phyloP scores from a whole-genome alignment of 805 yeast genomes.

The Ogataea wickerhamii region DNA sequence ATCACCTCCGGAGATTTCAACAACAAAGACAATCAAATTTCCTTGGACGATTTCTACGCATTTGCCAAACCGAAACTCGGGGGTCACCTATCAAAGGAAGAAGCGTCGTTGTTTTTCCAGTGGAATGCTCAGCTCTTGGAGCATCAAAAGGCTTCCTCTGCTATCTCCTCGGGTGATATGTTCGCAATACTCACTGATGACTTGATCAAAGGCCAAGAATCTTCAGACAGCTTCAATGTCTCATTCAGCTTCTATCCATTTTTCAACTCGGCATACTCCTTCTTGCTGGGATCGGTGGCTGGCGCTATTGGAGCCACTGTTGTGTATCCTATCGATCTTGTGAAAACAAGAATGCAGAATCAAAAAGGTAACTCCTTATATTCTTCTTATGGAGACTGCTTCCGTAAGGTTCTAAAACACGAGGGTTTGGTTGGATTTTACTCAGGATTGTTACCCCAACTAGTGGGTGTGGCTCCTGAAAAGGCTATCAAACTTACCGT shows the following conservation, averaged over 20 bases:
- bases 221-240: conserved; percentile 33
- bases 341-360: conserved; percentile 96
- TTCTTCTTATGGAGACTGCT: conserved; percentile 81
- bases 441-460: conserved; percentile 90
- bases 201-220: conserved; percentile 45
- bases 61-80: conserved; percentile 20
- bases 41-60: conserved; percentile 23
- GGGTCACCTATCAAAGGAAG: conserved; percentile 23
- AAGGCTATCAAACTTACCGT: conserved; percentile 95
- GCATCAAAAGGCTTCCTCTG: conserved; percentile 24
- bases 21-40: conserved; percentile 19
- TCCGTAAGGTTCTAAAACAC: conserved; percentile 63
- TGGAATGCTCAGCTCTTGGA: conserved; percentile 33
- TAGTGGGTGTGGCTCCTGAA: conserved; percentile 97
- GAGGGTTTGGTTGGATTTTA: conserved; percentile 88
- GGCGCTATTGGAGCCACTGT: conserved; percentile 98
- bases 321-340: conserved; percentile 94
- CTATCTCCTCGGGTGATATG: conserved; percentile 30
- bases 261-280: conserved; percentile 84
- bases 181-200: conserved; percentile 49
- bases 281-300: conserved; percentile 87
- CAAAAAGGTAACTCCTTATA: conserved; percentile 73
- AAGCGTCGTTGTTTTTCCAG: conserved; percentile 31
- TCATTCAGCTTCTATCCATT: conserved; percentile 53
- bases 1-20: conserved; percentile 23